These are phyloP conservation scores for Tylopilus cervinicoccineus DNA, from an alignment of 768 basidiomycete genomes.

Conservation along the genomic window DNA sequence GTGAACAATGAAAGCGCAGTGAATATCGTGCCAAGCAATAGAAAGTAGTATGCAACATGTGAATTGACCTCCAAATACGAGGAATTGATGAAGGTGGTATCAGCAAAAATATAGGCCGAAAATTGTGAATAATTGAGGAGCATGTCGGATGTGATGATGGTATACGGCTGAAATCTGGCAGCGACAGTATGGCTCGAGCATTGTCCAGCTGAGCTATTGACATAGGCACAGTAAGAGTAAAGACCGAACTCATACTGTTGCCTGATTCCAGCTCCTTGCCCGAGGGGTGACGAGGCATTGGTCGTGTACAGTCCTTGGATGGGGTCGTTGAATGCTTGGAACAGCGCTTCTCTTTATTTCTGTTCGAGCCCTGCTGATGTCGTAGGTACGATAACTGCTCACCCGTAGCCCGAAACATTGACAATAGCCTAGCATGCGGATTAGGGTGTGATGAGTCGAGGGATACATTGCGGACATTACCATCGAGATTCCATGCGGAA, in stretches of 20 bases:
- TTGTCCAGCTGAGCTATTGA: slow-evolving; percentile 52
- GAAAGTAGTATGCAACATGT: slow-evolving; percentile 69
- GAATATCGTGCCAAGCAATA: slow-evolving; percentile 68
- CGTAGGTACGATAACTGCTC: slow-evolving; percentile 17
- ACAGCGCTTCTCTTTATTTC: slow-evolving; percentile 45
- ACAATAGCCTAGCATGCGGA: slow-evolving; percentile 50
- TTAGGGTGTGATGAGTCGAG: slow-evolving; percentile 12
- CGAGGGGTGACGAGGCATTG: slow-evolving; percentile 61
- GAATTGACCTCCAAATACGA: slow-evolving; percentile 59
- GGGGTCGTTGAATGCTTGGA: slow-evolving; percentile 49
- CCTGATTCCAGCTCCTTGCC: slow-evolving; percentile 54
- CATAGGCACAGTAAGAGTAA: slow-evolving; percentile 75
- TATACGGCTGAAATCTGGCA: slow-evolving; percentile 60
- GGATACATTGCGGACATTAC: slow-evolving; percentile 36
- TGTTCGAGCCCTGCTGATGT: neutral
- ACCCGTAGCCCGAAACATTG: slow-evolving; percentile 73
- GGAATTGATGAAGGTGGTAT: slow-evolving; percentile 56
- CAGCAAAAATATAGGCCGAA: slow-evolving; percentile 49
- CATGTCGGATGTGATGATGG: slow-evolving; percentile 66
- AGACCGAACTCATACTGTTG: slow-evolving; percentile 76
- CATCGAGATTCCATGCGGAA: slow-evolving; percentile 72
- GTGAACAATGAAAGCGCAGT: slow-evolving; percentile 61
- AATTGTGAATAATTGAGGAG: slow-evolving; percentile 53
- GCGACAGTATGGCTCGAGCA: slow-evolving; percentile 63
- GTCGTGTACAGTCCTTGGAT: slow-evolving; percentile 62